phyloP scores from a whole-genome alignment of 208 protist genomes.

The Borovskyia barvae region DNA sequence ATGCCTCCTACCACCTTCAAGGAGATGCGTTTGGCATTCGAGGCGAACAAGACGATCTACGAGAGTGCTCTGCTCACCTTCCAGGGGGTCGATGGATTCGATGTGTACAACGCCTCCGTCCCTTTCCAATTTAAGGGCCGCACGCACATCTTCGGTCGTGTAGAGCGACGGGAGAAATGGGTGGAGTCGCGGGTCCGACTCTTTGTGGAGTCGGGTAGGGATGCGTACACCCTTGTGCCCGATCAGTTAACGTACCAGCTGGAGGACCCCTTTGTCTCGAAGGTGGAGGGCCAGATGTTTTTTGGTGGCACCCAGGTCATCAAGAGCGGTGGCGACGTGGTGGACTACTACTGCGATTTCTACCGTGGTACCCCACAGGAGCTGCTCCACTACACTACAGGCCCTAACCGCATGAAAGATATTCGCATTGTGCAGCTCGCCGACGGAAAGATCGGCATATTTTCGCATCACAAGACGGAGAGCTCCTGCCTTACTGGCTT shows the following conservation, averaged over 20 bases:
- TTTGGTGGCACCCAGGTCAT: slow-evolving; percentile 39
- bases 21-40: slow-evolving; percentile 15
- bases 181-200: slow-evolving; percentile 36
- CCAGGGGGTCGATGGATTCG: slow-evolving; percentile 35
- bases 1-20: no score
- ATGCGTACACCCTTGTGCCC: slow-evolving; percentile 35
- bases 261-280: slow-evolving; percentile 39
- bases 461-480: slow-evolving; percentile 31
- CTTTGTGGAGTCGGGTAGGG: slow-evolving; percentile 42
- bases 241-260: slow-evolving; percentile 28
- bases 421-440: slow-evolving; percentile 34
- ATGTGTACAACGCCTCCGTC: slow-evolving; percentile 51
- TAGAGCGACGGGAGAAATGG: slow-evolving; percentile 33
- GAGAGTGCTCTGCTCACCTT: slow-evolving; percentile 37
- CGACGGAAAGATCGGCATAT: slow-evolving; percentile 31
- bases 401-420: slow-evolving; percentile 40
- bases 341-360: slow-evolving; percentile 47
- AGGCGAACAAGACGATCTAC: slow-evolving; percentile 24
- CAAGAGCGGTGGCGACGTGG: slow-evolving; percentile 23
- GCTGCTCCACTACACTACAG: slow-evolving; percentile 26
- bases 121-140: slow-evolving; percentile 35
- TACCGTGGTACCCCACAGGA: slow-evolving; percentile 21
- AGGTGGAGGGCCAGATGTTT: slow-evolving; percentile 29
- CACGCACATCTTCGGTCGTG: slow-evolving; percentile 37
- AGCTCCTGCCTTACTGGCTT: slow-evolving; percentile 28